These are phyloP conservation scores for Cordyceps cateniannulata DNA, from an alignment of 2,329 filamentous ascomycete species.

Conservation along the genomic window DNA sequence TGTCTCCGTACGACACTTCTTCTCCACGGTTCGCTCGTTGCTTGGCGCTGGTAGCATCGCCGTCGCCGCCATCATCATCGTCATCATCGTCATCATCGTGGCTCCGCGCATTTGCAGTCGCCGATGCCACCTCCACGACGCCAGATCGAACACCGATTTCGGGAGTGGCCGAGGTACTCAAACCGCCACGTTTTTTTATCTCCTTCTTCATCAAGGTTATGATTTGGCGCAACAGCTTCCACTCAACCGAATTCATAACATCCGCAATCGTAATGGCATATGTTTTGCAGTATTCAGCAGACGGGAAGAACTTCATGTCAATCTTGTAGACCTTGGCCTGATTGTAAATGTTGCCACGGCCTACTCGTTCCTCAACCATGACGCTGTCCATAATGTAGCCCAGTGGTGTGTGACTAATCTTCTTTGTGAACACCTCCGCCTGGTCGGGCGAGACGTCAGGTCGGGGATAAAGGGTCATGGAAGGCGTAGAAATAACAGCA, in stretches of 20 bases:
- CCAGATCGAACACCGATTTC: constrained; percentile 57
- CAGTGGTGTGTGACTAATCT: constrained; percentile 78
- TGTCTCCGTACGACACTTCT: constrained; percentile 82
- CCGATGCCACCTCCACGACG: constrained; percentile 42
- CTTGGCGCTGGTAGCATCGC: constrained; percentile 70
- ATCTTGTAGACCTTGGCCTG: constrained; percentile 83
- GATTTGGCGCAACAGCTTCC: constrained; percentile 67
- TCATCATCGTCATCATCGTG: constrained; percentile 42
- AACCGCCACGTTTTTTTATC: constrained; percentile 63
- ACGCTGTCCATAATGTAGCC: constrained; percentile 79
- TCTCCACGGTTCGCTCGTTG: constrained; percentile 70
- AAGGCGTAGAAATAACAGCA: constrained; percentile 79
- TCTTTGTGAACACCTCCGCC: constrained; percentile 79
- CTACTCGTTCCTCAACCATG: constrained; percentile 72
- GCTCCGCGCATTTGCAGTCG: background rate
- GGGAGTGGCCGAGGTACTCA: constrained; percentile 64
- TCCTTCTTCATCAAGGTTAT: constrained; percentile 67
- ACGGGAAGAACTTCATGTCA: constrained; percentile 74
- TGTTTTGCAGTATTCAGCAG: constrained; percentile 73
- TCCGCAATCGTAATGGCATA: constrained; percentile 78
- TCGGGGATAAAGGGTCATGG: constrained; percentile 78
- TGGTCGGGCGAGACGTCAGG: constrained; percentile 63
- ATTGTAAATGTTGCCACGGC: constrained; percentile 58
- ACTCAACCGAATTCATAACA: constrained; percentile 73
- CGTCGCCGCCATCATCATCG: constrained; percentile 68